A percentile compares a stretch with the other conserved stretches of the same genome.
These are phyloP conservation scores for Cladobotryum mycophilum DNA, from an alignment of 2,329 filamentous ascomycete species.

Conservation along the genomic window DNA sequence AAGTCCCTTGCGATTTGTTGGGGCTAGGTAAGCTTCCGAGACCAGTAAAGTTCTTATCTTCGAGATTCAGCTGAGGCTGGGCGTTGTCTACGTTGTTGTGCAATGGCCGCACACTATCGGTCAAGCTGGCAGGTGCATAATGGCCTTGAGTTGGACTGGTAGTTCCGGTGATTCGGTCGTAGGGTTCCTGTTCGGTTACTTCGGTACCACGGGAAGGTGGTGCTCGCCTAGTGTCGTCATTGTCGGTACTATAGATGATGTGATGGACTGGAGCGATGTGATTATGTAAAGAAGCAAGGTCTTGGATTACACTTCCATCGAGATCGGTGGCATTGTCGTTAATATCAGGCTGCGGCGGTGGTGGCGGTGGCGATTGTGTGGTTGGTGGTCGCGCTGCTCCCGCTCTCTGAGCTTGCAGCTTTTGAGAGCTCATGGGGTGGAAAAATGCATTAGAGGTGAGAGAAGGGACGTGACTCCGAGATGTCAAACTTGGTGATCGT, in stretches of 20 bases:
- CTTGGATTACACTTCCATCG: constrained; percentile 33
- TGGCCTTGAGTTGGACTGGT: constrained; percentile 63
- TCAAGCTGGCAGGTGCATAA: constrained; percentile 54
- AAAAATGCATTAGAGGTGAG: constrained; percentile 89
- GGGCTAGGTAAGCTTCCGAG: constrained; percentile 50
- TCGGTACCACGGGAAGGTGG: constrained; percentile 75
- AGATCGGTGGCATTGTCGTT: constrained; percentile 37
- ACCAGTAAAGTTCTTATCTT: constrained; percentile 53
- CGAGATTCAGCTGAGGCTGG: constrained; percentile 41
- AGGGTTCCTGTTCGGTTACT: constrained; percentile 66
- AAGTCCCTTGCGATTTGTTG: constrained; percentile 69
- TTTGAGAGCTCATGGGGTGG: constrained; percentile 92
- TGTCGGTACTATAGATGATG: constrained; percentile 12
- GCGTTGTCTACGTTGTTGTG: constrained; percentile 39
- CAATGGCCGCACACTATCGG: constrained; percentile 74
- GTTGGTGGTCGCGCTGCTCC: constrained; percentile 44
- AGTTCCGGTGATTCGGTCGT: constrained; percentile 66
- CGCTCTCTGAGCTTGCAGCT: constrained; percentile 79
- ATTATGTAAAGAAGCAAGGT: constrained; percentile 54
- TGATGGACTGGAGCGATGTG: constrained; percentile 28
- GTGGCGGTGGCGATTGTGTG: constrained; percentile 29
- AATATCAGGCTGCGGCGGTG: constrained; percentile 21
- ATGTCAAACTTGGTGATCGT: constrained; percentile 53
- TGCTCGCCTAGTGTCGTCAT: constrained; percentile 47
- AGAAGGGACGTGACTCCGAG: constrained; percentile 82